Evolutionary conservation across 75 land plant species (phyloP).

Genomic region (Sequoia sempervirens): DNA sequence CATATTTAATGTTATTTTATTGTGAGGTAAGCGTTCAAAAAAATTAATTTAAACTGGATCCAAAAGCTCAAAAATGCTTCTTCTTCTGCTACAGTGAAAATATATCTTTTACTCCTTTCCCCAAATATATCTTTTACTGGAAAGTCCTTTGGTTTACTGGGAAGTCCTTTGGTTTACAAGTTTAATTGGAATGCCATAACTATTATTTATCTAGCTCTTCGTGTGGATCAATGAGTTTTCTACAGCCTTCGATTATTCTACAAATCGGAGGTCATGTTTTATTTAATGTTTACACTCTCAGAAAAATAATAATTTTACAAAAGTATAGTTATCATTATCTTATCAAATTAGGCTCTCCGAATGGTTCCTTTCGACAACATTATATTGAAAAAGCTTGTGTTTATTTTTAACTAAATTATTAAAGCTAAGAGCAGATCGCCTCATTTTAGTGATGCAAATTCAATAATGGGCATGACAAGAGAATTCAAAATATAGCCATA

Average conservation of each 20-base stretch:
- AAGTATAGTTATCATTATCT: not conserved
- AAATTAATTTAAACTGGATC: too few relatives aligned
- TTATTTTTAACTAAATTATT: not conserved
- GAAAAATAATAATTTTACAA: not conserved
- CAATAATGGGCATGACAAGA: not conserved
- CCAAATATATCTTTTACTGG: too few relatives aligned
- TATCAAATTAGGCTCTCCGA: not conserved
- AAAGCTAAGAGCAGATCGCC: not conserved
- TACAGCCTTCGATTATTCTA: too few relatives aligned
- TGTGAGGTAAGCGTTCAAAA: too few relatives aligned
- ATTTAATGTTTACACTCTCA: not conserved
- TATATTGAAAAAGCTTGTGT: not conserved
- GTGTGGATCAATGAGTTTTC: too few relatives aligned
- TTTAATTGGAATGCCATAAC: not conserved
- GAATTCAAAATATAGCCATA: not conserved
- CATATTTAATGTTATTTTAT: too few relatives aligned
- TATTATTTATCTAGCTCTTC: too few relatives aligned
- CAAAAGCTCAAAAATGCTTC: too few relatives aligned
- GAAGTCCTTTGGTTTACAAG: too few relatives aligned
- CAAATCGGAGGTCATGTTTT: too few relatives aligned
- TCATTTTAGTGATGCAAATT: not conserved
- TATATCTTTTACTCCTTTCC: too few relatives aligned
- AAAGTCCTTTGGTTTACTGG: not conserved
- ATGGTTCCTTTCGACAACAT: not conserved
- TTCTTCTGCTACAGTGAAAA: too few relatives aligned